Evolutionary conservation across 2,329 filamentous ascomycete species (phyloP).

Genomic region (Hirsutella thompsonii): DNA sequence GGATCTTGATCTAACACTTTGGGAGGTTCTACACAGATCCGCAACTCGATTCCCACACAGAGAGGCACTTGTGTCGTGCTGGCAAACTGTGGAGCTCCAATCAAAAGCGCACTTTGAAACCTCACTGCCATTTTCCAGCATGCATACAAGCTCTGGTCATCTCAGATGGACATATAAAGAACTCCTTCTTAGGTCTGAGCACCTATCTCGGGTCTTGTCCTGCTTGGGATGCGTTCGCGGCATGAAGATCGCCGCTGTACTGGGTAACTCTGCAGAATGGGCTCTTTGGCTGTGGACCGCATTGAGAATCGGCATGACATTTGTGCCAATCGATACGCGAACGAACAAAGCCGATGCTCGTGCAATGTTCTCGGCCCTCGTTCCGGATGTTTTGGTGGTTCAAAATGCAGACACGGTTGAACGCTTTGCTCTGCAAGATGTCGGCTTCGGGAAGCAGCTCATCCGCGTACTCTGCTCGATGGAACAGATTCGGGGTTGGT

Average conservation of each 20-base stretch:
- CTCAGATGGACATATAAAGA: conserved; percentile 18
- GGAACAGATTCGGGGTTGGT: conserved; percentile 9
- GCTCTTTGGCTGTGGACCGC: conserved; percentile 22
- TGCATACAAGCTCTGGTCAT: conserved; percentile 4
- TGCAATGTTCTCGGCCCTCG: conserved; percentile 10
- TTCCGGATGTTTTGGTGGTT: conserved; percentile 17
- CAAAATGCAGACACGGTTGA: conserved; percentile 13
- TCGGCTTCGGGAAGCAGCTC: background rate
- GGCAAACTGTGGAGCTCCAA: conserved; percentile 11
- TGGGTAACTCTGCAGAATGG: conserved; percentile 26
- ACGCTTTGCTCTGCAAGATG: background rate
- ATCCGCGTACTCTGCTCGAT: conserved; percentile 14
- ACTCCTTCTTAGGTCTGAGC: conserved; percentile 12
- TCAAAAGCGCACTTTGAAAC: background rate
- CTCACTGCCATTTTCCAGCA: background rate
- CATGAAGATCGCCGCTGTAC: conserved; percentile 17
- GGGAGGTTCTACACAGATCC: conserved; percentile 18
- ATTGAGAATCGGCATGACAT: conserved; percentile 18
- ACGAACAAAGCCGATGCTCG: conserved; percentile 9
- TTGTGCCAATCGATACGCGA: conserved; percentile 21
- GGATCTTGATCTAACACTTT: conserved; percentile 17
- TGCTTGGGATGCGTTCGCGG: conserved; percentile 12
- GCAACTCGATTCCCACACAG: conserved; percentile 14
- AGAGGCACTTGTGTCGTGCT: conserved; percentile 22
- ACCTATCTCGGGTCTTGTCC: conserved; percentile 11